phyloP scores from a whole-genome alignment of 768 basidiomycete genomes.

The Zangia roseola region DNA sequence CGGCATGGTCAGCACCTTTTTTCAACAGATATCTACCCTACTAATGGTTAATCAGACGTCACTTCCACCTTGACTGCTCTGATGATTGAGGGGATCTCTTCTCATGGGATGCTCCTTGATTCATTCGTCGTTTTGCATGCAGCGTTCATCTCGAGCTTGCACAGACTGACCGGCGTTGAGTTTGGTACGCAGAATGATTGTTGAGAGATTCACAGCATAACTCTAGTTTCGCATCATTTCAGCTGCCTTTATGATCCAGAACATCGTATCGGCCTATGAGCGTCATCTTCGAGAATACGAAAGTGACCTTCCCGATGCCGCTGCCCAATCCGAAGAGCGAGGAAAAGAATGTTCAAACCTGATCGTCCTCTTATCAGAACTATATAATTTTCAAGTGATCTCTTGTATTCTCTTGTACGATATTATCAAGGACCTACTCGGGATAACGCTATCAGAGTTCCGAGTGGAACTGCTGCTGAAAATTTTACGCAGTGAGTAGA shows the following conservation, averaged over 20 bases:
- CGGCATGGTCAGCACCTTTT: constrained; percentile 60
- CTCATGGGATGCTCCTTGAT: constrained; percentile 79
- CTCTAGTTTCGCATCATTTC: background rate
- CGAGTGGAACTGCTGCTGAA: constrained; percentile 86
- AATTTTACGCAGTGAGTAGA: constrained; percentile 68
- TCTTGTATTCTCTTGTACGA: constrained; percentile 90
- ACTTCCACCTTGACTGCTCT: constrained; percentile 75
- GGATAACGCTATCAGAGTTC: constrained; percentile 65
- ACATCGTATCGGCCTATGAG: constrained; percentile 66
- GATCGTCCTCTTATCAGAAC: constrained; percentile 80
- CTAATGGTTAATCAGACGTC: constrained; percentile 55
- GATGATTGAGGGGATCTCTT: constrained; percentile 75
- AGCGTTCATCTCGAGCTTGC: constrained; percentile 76
- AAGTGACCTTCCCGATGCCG: constrained; percentile 3
- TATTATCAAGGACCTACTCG: constrained; percentile 73
- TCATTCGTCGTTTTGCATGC: constrained; percentile 89
- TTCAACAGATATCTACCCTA: background rate
- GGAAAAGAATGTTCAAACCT: constrained; percentile 93
- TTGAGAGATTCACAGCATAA: background rate
- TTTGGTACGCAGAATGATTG: constrained; percentile 63
- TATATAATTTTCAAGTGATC: constrained; percentile 96
- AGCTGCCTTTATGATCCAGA: constrained; percentile 87
- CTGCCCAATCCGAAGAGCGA: constrained; percentile 34
- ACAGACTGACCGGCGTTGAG: constrained; percentile 81
- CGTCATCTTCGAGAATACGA: constrained; percentile 43